Evolutionary conservation across 495 filamentous ascomycete species (phyloP), one percentile per base, ranked within the genome.

Genomic region (Xylaria telfairii): DNA sequence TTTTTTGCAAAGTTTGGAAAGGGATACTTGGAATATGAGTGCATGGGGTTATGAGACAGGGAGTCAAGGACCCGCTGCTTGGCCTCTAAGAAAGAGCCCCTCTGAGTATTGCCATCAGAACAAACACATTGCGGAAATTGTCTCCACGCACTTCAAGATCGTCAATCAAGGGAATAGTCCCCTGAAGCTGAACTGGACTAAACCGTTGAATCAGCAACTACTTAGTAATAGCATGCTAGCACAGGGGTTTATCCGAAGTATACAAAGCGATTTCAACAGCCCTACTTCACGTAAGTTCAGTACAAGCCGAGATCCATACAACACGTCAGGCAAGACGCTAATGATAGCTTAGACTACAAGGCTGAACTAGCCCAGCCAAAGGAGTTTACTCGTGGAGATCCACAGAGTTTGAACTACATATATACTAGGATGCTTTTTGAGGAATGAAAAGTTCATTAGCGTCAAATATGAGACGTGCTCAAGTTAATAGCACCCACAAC

Each of bases 11-110:
- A 59, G 49, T 46, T 32, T 67, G 34, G 65, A 67, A 59, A 54
- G 54, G 10, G 65, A 67, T 30, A 54, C 65, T 12, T 67, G 65
- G 65, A 67, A 67, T 44, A 67, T 67, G 65, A 41, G 28, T 4
- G 65, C 65, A 1, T 67, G 65, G 65, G 47, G 59, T 4, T 59
- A 57, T 44, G 65, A 67, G 30, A 67, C 47, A n/a, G 59, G 30
- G 1, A 21, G 21, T 26, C 49, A 30, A 41, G 49, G 65, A 4
- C 13, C 65, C 21, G 46, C 49, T 37, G 26, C 49, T 28, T 60
- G 65, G 65, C 65, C 51, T 10, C 51, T 68, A 13, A 61, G 44
- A 61, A 67, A 28, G 32, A 56, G 24, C 8, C 65, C 51, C 60
- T 12, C 21, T 13, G 65, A 68, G 7, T 68, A 57, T 24, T 59